These are phyloP conservation scores for Ascochyta koolunga DNA, from an alignment of 2,329 filamentous ascomycete species.

Conservation along the genomic window DNA sequence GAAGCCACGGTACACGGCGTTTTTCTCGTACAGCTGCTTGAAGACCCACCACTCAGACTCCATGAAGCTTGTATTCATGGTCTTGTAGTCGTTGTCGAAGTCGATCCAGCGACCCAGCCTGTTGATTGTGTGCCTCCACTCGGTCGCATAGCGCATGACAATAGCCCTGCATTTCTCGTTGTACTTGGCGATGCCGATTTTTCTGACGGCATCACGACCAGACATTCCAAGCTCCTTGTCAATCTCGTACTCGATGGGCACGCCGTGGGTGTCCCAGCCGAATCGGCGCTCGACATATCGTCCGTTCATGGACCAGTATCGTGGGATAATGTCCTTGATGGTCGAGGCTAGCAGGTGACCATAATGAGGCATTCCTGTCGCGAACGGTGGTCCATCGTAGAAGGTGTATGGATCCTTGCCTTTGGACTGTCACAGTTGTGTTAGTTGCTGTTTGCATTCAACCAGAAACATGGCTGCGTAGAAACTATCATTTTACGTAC, in stretches of 20 bases:
- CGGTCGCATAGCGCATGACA: conserved; percentile 86
- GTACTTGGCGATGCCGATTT: conserved; percentile 86
- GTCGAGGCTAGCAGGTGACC: conserved; percentile 86
- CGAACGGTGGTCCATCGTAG: conserved; percentile 72
- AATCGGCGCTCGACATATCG: conserved; percentile 91
- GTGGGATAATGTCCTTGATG: conserved; percentile 95
- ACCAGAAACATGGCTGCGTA: background rate
- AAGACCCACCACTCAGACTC: conserved; percentile 97
- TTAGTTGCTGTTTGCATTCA: conserved; percentile 3
- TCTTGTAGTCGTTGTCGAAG: conserved; percentile 98
- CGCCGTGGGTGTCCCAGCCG: conserved; percentile 93
- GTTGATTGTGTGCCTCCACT: conserved; percentile 89
- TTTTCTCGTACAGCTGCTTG: conserved; percentile 90
- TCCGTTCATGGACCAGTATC: conserved; percentile 98
- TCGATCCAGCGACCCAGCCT: conserved; percentile 94
- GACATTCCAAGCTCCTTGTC: conserved; percentile 94
- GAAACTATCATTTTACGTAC: conserved; percentile 22
- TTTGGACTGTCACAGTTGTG: conserved; percentile 60
- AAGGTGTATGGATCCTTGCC: conserved; percentile 88
- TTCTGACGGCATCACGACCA: conserved; percentile 82
- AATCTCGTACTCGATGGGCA: conserved; percentile 96
- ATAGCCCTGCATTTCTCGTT: conserved; percentile 91
- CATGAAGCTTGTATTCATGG: conserved; percentile 96
- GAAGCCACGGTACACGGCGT: conserved; percentile 85
- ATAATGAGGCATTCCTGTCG: conserved; percentile 67